A percentile compares a stretch with the other conserved stretches of the same genome.
Conservation (phyloP, 108 stramenopile species). For the Fragilariopsis cylindrus region DNA sequence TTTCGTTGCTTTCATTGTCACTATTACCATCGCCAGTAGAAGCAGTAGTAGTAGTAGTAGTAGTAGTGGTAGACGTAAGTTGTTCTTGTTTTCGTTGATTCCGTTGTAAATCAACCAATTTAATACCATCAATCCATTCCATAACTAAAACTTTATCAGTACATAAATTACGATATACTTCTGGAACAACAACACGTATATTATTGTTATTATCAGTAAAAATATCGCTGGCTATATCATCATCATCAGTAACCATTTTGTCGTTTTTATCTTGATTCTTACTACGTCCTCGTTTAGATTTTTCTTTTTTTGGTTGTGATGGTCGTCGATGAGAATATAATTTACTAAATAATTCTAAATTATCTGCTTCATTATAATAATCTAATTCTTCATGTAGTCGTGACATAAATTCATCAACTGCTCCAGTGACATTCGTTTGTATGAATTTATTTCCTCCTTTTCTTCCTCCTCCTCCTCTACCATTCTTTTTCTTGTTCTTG, state of each 20-base stretch:
- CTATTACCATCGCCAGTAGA: background rate
- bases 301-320: constrained; percentile 35
- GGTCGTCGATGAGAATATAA: constrained; percentile 60
- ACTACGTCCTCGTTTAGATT: background rate
- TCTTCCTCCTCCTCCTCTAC: background rate
- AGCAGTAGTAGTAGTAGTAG: no score
- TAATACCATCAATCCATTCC: constrained; percentile 91
- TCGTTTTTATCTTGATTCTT: background rate
- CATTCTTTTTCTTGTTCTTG: background rate
- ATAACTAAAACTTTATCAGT: constrained; percentile 87
- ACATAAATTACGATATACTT: constrained; percentile 70
- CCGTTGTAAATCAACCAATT: constrained; percentile 49
- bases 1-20: constrained; percentile 16
- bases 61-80: background rate
- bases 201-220: constrained; percentile 12
- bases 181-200: constrained; percentile 80
- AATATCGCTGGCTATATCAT: no score
- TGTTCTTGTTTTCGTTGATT: constrained; percentile 12
- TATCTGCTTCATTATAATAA: constrained; percentile 89
- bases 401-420: constrained; percentile 74
- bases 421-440: constrained; percentile 49
- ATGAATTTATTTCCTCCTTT: constrained; percentile 38
- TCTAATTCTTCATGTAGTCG: constrained; percentile 84
- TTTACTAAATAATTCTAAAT: constrained; percentile 54
- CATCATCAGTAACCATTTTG: background rate